Conservation (phyloP, 2,329 filamentous ascomycete genomes). For the Alternaria gaisen region DNA sequence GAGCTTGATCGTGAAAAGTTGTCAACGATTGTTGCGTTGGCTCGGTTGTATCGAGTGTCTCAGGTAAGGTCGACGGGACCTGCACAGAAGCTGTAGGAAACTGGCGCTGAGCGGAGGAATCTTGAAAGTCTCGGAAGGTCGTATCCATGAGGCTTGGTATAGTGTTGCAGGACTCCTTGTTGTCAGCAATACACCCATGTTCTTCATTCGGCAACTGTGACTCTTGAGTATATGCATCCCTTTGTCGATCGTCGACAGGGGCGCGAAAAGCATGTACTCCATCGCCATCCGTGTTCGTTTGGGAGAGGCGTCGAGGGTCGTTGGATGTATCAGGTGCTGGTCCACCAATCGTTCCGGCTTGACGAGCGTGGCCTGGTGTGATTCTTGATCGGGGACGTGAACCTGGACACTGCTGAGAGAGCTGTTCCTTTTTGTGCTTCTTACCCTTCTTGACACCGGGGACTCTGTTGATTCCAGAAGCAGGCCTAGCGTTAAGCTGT, state of each 20-base stretch:
- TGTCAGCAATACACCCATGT: neutral
- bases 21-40: neutral
- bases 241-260: neutral
- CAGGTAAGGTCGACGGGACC: neutral
- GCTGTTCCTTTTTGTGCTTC: conserved; percentile 7
- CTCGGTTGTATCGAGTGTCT: neutral
- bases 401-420: neutral
- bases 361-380: neutral
- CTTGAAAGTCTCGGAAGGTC: neutral
- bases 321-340: neutral
- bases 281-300: neutral
- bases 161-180: neutral
- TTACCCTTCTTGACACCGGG: conserved; percentile 1
- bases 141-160: neutral
- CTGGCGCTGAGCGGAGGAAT: neutral
- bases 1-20: neutral
- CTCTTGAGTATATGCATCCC: neutral
- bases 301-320: neutral
- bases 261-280: neutral
- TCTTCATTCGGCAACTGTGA: neutral
- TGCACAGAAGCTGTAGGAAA: neutral
- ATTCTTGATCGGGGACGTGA: conserved; percentile 8
- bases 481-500: neutral
- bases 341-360: neutral
- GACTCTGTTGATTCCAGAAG: neutral